These are phyloP conservation scores for Suhomyces terraborum DNA, from an alignment of 1,139 yeast species.

Conservation along the genomic window DNA sequence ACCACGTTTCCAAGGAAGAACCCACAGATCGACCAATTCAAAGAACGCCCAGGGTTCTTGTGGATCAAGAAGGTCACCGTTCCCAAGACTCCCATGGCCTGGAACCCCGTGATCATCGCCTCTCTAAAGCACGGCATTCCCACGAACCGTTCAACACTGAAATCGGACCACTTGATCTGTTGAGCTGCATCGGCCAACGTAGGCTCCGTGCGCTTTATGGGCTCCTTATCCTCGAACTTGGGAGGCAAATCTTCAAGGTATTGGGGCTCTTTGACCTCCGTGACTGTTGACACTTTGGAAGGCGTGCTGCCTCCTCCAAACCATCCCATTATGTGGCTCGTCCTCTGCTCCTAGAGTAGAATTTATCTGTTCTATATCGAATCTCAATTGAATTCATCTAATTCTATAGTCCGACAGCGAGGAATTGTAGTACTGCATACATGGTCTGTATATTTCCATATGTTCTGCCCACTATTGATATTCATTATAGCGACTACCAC, in stretches of 20 bases:
- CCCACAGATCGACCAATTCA: conserved; percentile 86
- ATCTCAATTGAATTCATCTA: too few species aligned
- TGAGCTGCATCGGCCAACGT: conserved; percentile 36
- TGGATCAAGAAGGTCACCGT: conserved; percentile 71
- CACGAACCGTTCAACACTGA: conserved; percentile 54
- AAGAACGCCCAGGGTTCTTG: conserved; percentile 59
- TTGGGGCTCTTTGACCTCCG: conserved; percentile 17
- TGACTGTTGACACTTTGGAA: conserved; percentile 26
- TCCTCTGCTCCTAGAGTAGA: neutral
- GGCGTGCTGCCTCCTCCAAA: conserved; percentile 23
- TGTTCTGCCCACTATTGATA: neutral
- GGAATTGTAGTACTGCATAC: neutral
- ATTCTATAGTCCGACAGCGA: too few species aligned
- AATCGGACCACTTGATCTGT: conserved; percentile 48
- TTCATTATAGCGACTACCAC: neutral
- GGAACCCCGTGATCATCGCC: conserved; percentile 84
- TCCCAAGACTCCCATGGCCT: conserved; percentile 80
- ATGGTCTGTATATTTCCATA: too few species aligned
- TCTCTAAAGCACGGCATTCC: conserved; percentile 87
- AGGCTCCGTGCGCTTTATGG: conserved; percentile 21
- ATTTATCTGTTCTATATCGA: neutral
- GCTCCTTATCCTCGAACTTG: conserved; percentile 44
- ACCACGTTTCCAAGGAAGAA: conserved; percentile 76
- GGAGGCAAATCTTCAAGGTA: conserved; percentile 40
- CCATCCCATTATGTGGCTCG: conserved; percentile 25